These are phyloP conservation scores for Syzygium grande DNA, from an alignment of 345 rosid species.

Conservation along the genomic window DNA sequence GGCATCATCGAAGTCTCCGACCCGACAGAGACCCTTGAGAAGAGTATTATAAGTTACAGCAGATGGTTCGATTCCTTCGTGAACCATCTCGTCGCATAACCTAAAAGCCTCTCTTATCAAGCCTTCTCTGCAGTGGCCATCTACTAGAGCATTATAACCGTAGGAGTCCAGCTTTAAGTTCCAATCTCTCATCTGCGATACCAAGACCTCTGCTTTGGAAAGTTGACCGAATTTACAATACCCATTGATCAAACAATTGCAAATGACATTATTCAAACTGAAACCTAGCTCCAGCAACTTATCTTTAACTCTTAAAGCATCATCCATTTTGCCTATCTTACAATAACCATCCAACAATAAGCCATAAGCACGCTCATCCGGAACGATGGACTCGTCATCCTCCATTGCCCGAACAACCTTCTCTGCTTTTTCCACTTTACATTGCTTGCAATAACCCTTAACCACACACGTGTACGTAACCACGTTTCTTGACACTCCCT, in stretches of 20 bases:
- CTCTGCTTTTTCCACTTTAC: conserved; percentile 55
- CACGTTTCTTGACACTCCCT: conserved; percentile 33
- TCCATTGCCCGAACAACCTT: conserved; percentile 17
- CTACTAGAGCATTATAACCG: conserved; percentile 65
- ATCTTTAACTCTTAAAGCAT: conserved; percentile 51
- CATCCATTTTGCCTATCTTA: conserved; percentile 41
- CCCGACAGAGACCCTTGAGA: conserved; percentile 59
- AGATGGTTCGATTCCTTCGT: conserved; percentile 36
- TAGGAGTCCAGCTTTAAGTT: conserved; percentile 58
- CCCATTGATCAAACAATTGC: conserved; percentile 73
- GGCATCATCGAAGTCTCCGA: conserved; percentile 49
- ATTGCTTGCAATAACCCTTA: conserved; percentile 48
- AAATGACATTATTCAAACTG: conserved; percentile 53
- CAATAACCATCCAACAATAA: conserved; percentile 78
- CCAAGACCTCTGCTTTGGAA: conserved; percentile 33
- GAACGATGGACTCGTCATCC: conserved; percentile 17
- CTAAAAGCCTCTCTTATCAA: conserved; percentile 43
- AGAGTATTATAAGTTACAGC: conserved; percentile 65
- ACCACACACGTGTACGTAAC: conserved; percentile 54
- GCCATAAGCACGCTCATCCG: conserved; percentile 63
- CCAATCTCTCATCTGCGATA: conserved; percentile 42
- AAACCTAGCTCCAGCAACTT: conserved; percentile 56
- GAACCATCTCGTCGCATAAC: conserved; percentile 48
- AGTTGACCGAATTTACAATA: conserved; percentile 61
- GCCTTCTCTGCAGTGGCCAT: conserved; percentile 65